phyloP scores from a whole-genome alignment of 306 rosid genomes.

The Ormosia emarginata region DNA sequence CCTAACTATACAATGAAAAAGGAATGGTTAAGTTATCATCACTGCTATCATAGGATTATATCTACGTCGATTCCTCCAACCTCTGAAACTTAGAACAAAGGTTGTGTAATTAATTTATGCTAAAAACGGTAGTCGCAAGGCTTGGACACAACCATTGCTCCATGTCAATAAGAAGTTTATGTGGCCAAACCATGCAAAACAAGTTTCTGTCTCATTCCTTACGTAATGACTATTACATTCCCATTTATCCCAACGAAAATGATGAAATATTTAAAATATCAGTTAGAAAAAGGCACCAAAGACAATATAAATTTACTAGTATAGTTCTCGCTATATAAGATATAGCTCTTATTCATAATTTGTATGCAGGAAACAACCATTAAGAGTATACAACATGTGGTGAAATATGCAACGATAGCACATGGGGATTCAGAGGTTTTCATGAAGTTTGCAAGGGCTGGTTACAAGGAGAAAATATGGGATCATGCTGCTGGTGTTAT shows the following conservation, averaged over 20 bases:
- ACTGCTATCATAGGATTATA: slow-evolving; percentile 65
- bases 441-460: slow-evolving; percentile 85
- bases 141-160: slow-evolving; percentile 85
- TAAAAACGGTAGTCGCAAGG: slow-evolving; percentile 62
- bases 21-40: slow-evolving; percentile 76
- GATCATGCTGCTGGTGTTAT: slow-evolving; percentile 91
- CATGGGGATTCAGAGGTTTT: slow-evolving; percentile 93
- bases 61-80: slow-evolving; percentile 58
- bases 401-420: slow-evolving; percentile 84
- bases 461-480: slow-evolving; percentile 91
- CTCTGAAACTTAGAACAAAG: slow-evolving; percentile 73
- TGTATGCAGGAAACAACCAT: slow-evolving; percentile 66
- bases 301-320: neutral
- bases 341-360: neutral
- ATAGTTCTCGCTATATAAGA: neutral
- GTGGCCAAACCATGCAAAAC: slow-evolving; percentile 80
- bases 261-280: neutral
- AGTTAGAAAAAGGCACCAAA: neutral
- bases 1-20: slow-evolving; percentile 93
- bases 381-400: slow-evolving; percentile 72
- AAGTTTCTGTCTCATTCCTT: slow-evolving; percentile 41
- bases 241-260: neutral
- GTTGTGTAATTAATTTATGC: slow-evolving; percentile 88
- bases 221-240: neutral
- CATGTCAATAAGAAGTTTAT: slow-evolving; percentile 43